Evolutionary conservation across 495 filamentous ascomycete species (phyloP).

Genomic region (Neurospora terricola): DNA sequence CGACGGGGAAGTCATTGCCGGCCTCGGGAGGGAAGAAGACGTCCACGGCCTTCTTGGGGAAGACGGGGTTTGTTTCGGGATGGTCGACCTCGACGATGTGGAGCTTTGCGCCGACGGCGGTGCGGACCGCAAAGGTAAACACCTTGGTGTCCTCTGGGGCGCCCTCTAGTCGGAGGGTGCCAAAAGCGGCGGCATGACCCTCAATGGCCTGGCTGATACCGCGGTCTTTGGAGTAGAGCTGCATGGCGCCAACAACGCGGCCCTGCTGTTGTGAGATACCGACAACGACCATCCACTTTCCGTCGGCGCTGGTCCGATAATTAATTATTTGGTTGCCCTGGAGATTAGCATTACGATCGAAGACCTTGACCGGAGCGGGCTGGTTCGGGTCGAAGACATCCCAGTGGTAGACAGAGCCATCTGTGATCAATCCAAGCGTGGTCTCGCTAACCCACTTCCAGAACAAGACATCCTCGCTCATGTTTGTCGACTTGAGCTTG

Average conservation of each 20-base stretch:
- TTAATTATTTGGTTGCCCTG: constrained; percentile 98
- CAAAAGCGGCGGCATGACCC: constrained; percentile 93
- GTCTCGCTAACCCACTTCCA: constrained; percentile 98
- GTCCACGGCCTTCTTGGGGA: constrained; percentile 91
- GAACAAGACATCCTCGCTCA: constrained; percentile 94
- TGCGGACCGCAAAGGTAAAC: constrained; percentile 92
- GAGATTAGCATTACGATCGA: constrained; percentile 85
- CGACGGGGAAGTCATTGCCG: constrained; percentile 93
- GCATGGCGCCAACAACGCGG: constrained; percentile 90
- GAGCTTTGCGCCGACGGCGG: constrained; percentile 80
- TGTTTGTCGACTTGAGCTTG: constrained; percentile 88
- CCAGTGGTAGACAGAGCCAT: constrained; percentile 90
- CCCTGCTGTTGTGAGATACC: constrained; percentile 90
- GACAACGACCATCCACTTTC: constrained; percentile 96
- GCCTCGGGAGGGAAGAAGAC: constrained; percentile 96
- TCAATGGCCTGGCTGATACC: constrained; percentile 97
- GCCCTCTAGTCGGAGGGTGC: constrained; percentile 76
- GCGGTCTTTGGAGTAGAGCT: constrained; percentile 90
- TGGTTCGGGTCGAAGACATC: constrained; percentile 79
- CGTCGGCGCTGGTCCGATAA: constrained; percentile 90
- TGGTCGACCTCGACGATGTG: constrained; percentile 98
- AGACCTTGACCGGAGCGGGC: constrained; percentile 73
- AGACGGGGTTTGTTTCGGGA: constrained; percentile 71
- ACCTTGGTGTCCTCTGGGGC: constrained; percentile 85
- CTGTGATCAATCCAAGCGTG: constrained; percentile 80